Conservation (phyloP, 257 asterid genomes). For the Parsonsia alboflavescens region DNA sequence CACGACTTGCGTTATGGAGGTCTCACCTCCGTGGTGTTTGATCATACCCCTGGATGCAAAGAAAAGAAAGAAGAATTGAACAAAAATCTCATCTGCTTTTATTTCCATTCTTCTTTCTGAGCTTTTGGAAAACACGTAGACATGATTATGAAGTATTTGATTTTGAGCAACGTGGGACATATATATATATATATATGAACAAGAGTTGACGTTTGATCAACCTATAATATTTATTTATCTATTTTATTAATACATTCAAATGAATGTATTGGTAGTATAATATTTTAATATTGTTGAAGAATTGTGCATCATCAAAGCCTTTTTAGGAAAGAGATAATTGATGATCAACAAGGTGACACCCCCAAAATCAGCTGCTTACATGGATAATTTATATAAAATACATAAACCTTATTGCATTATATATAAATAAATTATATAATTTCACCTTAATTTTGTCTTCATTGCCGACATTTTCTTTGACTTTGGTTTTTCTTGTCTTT, state of each 20-base stretch:
- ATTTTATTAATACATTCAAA: too few relatives aligned
- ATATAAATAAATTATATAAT: too few relatives aligned
- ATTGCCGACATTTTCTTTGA: conserved; percentile 17
- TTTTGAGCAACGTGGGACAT: background rate
- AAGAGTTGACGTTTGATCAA: background rate
- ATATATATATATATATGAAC: background rate
- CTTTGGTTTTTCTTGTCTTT: conserved; percentile 9
- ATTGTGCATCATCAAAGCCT: background rate
- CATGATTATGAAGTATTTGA: too few relatives aligned
- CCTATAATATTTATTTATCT: too few relatives aligned
- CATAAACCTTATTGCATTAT: background rate
- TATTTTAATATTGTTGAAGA: too few relatives aligned
- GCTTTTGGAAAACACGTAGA: conserved; percentile 1
- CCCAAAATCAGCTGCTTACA: too few relatives aligned
- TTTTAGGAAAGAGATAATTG: background rate
- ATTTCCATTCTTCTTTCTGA: background rate
- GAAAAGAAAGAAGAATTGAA: too few relatives aligned
- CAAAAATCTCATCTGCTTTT: background rate
- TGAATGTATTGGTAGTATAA: too few relatives aligned
- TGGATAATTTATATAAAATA: background rate
- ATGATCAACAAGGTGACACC: too few relatives aligned
- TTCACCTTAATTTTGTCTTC: background rate
- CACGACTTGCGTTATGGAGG: too few relatives aligned
- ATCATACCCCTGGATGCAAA: too few relatives aligned
- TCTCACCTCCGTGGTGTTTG: too few relatives aligned